Base-by-base conservation (phyloP, 768 basidiomycete genomes). In the Calocera cornea region DNA sequence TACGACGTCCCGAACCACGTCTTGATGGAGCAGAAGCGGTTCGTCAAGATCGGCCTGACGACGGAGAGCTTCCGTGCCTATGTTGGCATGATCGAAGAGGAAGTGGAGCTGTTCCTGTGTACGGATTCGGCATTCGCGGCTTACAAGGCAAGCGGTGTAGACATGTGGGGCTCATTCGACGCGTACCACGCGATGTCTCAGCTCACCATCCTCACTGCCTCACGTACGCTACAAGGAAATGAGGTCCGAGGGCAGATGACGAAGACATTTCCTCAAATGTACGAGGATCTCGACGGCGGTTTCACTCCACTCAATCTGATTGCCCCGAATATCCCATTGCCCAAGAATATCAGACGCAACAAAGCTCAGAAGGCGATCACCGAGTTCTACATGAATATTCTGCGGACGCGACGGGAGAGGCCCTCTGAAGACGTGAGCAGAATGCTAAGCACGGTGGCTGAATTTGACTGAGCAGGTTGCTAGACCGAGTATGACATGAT, bases 1-100 rank as follows among this genome's bases (percentile, higher is more conserved):
- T 99, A 98, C 75, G 97, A 98, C 72, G 87, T 91, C 65, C 95
- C 97, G 34, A 98, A 98, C 76, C 90, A 95, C 54, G 79, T 90
- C 50, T 87, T 99, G 77, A 98, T 99, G 95, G 94, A 99, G 73
- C 97, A 99, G 77, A 99, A 99, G 83, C 89, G 89, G 75, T 97
- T 97, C 74, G 88, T 98, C 77, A 99, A 99, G 79, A 86, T 93
- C 69, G 95, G 95, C 31, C 85, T 99, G 24, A 90, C 93, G 11
- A 86, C 85, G 12, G 95, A 98, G 33, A 95, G 94, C 77, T 86
- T 99, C 76, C 85, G 87, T 41, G 81, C 86, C 33, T 98, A 99
- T 75, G 80, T 84, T 60, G 85, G 86, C 64, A 87, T 91, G 84
- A 87, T 92, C 67, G 85, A 77, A 41, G 72, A 78, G 27, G 88